A percentile compares a stretch with the other conserved stretches of the same genome.
phyloP scores from a whole-genome alignment of 2,329 filamentous ascomycete genomes.

The Epichloe typhina region DNA sequence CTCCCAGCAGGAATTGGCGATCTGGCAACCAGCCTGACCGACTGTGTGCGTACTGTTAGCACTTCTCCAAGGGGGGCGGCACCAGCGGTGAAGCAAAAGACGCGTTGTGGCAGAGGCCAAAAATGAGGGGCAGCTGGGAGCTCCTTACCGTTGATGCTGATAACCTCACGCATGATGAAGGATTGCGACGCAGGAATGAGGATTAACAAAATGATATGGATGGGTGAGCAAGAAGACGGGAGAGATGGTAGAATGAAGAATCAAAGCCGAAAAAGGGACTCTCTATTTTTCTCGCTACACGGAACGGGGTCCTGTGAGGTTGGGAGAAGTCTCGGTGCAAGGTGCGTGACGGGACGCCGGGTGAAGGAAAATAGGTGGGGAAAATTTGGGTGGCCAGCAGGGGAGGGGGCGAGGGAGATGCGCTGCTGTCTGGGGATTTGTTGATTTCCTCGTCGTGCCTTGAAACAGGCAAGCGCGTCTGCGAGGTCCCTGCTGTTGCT shows the following conservation, averaged over 20 bases:
- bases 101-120: constrained; percentile 13
- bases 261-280: constrained; percentile 8
- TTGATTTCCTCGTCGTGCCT: constrained; percentile 24
- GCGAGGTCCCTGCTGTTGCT: constrained; percentile 4
- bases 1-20: constrained; percentile 99
- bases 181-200: constrained; percentile 10
- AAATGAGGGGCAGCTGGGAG: constrained; percentile 15
- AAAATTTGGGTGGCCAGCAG: constrained; percentile 29
- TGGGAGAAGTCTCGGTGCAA: constrained; percentile 13
- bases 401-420: constrained; percentile 9
- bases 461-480: constrained; percentile 22
- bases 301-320: constrained; percentile 10
- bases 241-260: constrained; percentile 12
- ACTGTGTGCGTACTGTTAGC: constrained; percentile 55
- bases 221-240: constrained; percentile 7
- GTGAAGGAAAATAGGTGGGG: constrained; percentile 31
- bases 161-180: constrained; percentile 93
- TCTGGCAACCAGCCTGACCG: constrained; percentile 99
- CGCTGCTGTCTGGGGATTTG: constrained; percentile 21
- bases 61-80: constrained; percentile 9
- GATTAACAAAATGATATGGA: constrained; percentile 11
- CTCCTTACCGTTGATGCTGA: constrained; percentile 88
- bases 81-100: constrained; percentile 7
- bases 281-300: constrained; percentile 8
- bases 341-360: constrained; percentile 11